phyloP scores from a whole-genome alignment of 805 yeast species.

The Barnettozyma salicaria region DNA sequence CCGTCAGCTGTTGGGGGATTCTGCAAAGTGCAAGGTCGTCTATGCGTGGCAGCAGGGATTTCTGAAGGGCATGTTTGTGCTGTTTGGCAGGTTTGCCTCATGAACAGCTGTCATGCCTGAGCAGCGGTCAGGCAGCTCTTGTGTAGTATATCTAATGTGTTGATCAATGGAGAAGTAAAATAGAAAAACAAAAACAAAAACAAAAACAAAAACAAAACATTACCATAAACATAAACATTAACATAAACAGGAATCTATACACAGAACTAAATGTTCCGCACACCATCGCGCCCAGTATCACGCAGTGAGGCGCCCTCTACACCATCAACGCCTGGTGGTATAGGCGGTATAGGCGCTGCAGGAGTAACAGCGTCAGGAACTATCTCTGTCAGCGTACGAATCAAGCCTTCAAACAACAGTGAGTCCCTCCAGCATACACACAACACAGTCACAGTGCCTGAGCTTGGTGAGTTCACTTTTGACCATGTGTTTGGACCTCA shows the following conservation, averaged over 20 bases:
- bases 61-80: constrained; percentile 45
- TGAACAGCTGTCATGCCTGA: background rate
- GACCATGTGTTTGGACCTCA: constrained; percentile 72
- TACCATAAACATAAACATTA: background rate
- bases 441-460: constrained; percentile 25
- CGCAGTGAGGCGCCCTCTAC: background rate
- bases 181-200: constrained; percentile 2
- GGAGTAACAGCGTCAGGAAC: no score
- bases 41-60: constrained; percentile 37
- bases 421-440: constrained; percentile 39
- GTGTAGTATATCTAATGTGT: no score
- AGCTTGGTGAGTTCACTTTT: constrained; percentile 62
- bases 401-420: constrained; percentile 49
- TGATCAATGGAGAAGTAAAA: background rate
- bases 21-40: constrained; percentile 40
- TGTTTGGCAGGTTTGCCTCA: constrained; percentile 7
- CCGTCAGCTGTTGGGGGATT: constrained; percentile 37
- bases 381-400: constrained; percentile 72
- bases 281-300: background rate
- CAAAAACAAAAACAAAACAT: background rate
- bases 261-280: background rate
- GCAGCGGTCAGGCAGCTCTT: background rate
- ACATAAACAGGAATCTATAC: background rate
- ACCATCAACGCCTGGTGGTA: background rate
- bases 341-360: constrained; percentile 1